phyloP scores from a whole-genome alignment of 768 basidiomycete species.

The Tylopilus subfusipes region DNA sequence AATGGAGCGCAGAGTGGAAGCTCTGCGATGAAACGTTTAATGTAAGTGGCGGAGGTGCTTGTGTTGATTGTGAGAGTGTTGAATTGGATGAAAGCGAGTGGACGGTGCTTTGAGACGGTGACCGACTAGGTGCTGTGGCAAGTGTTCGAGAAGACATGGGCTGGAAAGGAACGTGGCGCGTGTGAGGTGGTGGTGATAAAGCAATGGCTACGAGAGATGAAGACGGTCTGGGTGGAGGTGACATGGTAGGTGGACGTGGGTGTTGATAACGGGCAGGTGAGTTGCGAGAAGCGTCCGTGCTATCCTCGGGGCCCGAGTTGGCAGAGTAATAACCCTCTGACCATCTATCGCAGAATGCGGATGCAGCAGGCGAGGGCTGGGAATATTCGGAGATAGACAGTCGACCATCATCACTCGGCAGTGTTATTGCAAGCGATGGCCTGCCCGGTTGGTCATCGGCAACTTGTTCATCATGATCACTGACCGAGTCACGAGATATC shows the following conservation, averaged over 20 bases:
- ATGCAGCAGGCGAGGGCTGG: slow-evolving; percentile 68
- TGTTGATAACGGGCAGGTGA: slow-evolving; percentile 19
- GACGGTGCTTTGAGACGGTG: slow-evolving; percentile 30
- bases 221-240: slow-evolving; percentile 61
- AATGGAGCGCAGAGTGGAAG: slow-evolving; percentile 46
- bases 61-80: slow-evolving; percentile 21
- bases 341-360: slow-evolving; percentile 69
- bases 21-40: slow-evolving; percentile 46
- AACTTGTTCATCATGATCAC: slow-evolving; percentile 38
- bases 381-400: slow-evolving; percentile 67
- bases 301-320: slow-evolving; percentile 16
- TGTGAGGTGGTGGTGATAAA: slow-evolving; percentile 51
- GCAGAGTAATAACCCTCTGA: slow-evolving; percentile 34
- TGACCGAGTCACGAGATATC: slow-evolving; percentile 36
- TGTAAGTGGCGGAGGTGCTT: slow-evolving; percentile 27
- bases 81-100: slow-evolving; percentile 31
- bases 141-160: slow-evolving; percentile 16
- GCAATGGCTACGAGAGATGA: slow-evolving; percentile 56
- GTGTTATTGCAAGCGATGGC: slow-evolving; percentile 51
- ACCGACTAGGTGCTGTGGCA: slow-evolving; percentile 17
- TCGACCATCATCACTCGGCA: slow-evolving; percentile 38
- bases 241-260: slow-evolving; percentile 33
- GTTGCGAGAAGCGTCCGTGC: slow-evolving; percentile 17
- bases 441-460: slow-evolving; percentile 31
- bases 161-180: slow-evolving; percentile 18